Conservation (phyloP, 805 yeast species). For the Debaryomyces hansenii region DNA sequence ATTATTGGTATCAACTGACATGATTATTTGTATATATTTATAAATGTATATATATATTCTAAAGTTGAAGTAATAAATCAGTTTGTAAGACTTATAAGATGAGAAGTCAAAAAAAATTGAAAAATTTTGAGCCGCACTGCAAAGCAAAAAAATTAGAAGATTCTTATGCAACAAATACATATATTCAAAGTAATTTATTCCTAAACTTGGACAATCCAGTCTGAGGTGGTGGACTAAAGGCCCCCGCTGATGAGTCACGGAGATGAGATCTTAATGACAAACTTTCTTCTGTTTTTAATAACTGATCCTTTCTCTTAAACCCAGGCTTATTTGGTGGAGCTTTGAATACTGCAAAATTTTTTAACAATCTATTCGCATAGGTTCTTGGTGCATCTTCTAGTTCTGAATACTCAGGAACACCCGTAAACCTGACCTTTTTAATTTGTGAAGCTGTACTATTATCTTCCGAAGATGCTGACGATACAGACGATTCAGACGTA, state of each 20-base stretch:
- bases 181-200: conserved; percentile 14
- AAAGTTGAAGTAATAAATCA: too few species aligned
- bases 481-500: conserved; percentile 2
- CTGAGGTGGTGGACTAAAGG: conserved; percentile 3
- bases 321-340: conserved; percentile 14
- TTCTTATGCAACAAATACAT: too few species aligned
- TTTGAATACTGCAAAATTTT: conserved; percentile 39
- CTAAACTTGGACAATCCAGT: conserved; percentile 20
- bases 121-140: conserved; percentile 5
- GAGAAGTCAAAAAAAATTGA: conserved; percentile 8
- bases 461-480: conserved; percentile 1
- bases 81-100: conserved; percentile 1
- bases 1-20: not conserved
- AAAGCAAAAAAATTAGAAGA: not conserved
- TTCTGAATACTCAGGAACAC: conserved; percentile 51
- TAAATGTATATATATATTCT: not conserved
- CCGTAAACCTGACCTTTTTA: conserved; percentile 52
- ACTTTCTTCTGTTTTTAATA: conserved; percentile 42
- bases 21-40: not conserved
- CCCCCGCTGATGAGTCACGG: not conserved
- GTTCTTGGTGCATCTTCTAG: conserved; percentile 57
- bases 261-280: conserved; percentile 21
- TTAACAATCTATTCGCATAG: conserved; percentile 34
- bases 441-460: conserved; percentile 8
- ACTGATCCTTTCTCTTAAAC: conserved; percentile 35